Conservation (phyloP, 129 eudicot species). For the Artemisia argyi region DNA sequence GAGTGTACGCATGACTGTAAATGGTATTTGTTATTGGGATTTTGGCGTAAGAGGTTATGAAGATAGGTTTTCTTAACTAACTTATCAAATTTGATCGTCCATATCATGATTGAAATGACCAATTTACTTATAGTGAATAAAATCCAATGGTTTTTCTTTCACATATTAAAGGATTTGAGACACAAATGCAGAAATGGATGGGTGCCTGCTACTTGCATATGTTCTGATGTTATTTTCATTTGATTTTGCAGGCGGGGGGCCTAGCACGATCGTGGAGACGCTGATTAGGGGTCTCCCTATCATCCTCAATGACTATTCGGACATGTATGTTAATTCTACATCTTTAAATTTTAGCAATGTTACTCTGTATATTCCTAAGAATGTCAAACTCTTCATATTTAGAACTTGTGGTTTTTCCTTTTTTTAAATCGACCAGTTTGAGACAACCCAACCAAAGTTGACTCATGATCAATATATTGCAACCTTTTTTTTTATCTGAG, state of each 20-base stretch:
- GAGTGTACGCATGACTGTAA: no score
- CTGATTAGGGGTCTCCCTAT: slow-evolving; percentile 87
- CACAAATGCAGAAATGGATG: no score
- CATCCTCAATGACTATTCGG: slow-evolving; percentile 53
- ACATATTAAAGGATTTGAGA: no score
- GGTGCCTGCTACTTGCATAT: no score
- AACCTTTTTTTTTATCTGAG: background rate
- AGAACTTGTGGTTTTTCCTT: background rate
- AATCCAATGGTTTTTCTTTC: no score
- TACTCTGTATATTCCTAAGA: background rate
- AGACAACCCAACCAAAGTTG: background rate
- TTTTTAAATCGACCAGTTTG: background rate
- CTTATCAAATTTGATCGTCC: no score
- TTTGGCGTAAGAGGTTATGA: no score
- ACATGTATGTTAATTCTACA: slow-evolving; percentile 43
- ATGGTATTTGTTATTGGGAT: no score
- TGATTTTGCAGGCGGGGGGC: slow-evolving; percentile 73
- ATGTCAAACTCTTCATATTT: background rate
- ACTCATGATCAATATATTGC: background rate
- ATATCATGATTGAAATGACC: no score
- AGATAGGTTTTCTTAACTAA: no score
- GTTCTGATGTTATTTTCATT: background rate
- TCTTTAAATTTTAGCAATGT: background rate
- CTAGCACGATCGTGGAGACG: slow-evolving; percentile 93
- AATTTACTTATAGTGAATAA: no score